Evolutionary conservation across 2,329 filamentous ascomycete genomes (phyloP).

Genomic region (Thelonectria blattea): DNA sequence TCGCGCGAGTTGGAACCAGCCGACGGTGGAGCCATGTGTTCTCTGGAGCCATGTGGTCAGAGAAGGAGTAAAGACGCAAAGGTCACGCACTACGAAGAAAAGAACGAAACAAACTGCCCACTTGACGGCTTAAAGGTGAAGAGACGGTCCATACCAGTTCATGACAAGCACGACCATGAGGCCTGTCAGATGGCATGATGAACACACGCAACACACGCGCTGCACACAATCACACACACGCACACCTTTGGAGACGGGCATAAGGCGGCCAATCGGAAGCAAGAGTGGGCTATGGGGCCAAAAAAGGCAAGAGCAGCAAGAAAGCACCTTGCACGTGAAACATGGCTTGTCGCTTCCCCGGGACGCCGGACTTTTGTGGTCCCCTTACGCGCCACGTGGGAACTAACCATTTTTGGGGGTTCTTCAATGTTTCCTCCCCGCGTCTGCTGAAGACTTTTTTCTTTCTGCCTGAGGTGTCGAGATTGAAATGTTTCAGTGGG

Average conservation of each 20-base stretch:
- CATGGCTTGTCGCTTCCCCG: neutral
- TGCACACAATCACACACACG: neutral
- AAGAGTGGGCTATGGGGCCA: slow-evolving; percentile 14
- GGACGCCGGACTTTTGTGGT: slow-evolving; percentile 6
- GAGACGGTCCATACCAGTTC: neutral
- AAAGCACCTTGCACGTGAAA: neutral
- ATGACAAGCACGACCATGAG: neutral
- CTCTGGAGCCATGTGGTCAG: neutral
- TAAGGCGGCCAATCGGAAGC: slow-evolving; percentile 35
- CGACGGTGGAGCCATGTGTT: neutral
- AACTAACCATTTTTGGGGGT: neutral
- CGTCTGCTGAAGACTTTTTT: no score
- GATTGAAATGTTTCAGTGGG: no score
- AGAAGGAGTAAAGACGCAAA: no score
- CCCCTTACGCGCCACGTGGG: slow-evolving; percentile 21
- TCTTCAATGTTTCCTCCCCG: no score
- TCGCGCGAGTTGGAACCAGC: neutral
- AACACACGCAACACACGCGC: neutral
- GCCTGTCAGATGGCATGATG: neutral
- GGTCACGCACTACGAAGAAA: no score
- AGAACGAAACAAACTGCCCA: neutral
- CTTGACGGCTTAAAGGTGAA: neutral
- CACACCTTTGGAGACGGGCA: neutral
- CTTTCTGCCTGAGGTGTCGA: slow-evolving; percentile 2
- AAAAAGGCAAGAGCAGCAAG: no score